phyloP scores from a whole-genome alignment of 2,329 filamentous ascomycete genomes.

The Aurifilum marmelostoma region DNA sequence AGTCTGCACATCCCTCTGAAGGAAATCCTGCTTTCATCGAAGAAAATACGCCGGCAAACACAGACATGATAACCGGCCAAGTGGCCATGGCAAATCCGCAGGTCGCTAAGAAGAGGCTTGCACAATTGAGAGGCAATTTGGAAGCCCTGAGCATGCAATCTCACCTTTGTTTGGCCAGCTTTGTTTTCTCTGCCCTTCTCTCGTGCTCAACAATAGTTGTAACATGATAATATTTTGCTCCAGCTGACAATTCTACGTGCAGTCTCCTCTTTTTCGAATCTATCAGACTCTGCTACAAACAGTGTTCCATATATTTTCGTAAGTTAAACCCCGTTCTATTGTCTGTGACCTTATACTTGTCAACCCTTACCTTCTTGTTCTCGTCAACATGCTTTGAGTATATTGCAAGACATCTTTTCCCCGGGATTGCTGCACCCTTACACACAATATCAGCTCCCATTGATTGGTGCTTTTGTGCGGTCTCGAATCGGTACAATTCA shows the following conservation, averaged over 20 bases:
- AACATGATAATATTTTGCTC: background rate
- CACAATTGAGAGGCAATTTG: background rate
- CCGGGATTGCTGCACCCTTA: background rate
- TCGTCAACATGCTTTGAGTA: background rate
- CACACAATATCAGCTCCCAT: background rate
- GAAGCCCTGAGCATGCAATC: background rate
- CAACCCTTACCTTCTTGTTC: background rate
- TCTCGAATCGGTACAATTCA: background rate
- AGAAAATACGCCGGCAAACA: background rate
- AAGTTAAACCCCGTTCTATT: background rate
- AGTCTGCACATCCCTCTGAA: background rate
- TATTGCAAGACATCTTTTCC: background rate
- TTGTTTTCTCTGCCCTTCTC: background rate
- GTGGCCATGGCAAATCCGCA: background rate
- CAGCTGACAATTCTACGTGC: background rate
- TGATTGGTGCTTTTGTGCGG: background rate
- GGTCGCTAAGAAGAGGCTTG: background rate
- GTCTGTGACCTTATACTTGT: too few relatives aligned
- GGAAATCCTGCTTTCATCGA: background rate
- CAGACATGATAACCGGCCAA: background rate
- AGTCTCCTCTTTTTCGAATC: background rate
- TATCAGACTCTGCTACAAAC: background rate
- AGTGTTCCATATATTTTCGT: background rate
- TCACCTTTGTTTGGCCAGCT: background rate
- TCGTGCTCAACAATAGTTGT: background rate